Evolutionary conservation across 805 yeast species (phyloP).

Genomic region (Yarrowia keelungensis): DNA sequence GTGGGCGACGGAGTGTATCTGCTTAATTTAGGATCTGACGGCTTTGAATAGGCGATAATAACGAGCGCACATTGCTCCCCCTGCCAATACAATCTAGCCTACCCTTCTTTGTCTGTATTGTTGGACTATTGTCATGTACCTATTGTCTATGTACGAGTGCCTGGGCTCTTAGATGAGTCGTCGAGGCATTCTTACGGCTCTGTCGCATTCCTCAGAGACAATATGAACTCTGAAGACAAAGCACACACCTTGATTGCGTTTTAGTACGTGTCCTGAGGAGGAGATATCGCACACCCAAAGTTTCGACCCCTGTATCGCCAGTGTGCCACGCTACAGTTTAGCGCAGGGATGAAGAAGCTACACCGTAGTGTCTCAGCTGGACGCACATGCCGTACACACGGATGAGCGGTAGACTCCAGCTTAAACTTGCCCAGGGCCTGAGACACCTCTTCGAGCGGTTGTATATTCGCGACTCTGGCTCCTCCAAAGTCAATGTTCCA

Average conservation of each 20-base stretch:
- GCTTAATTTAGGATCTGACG: background rate
- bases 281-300: background rate
- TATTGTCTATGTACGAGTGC: no score
- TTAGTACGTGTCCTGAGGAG: background rate
- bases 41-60: background rate
- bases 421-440: conserved; percentile 16
- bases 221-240: conserved; percentile 2
- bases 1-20: background rate
- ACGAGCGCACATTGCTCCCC: no score
- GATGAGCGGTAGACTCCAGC: no score
- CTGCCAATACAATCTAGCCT: no score
- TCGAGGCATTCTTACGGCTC: background rate
- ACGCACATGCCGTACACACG: background rate
- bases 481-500: background rate
- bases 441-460: background rate
- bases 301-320: conserved; percentile 22
- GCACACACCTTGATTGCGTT: conserved; percentile 5
- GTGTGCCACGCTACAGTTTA: conserved; percentile 5
- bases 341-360: conserved; percentile 9
- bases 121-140: no score
- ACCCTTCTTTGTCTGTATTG: no score
- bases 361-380: background rate
- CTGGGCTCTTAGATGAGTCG: no score
- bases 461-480: background rate
- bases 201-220: conserved; percentile 1